Evolutionary conservation across 306 rosid genomes (phyloP).

Genomic region (Potentilla sterilis): DNA sequence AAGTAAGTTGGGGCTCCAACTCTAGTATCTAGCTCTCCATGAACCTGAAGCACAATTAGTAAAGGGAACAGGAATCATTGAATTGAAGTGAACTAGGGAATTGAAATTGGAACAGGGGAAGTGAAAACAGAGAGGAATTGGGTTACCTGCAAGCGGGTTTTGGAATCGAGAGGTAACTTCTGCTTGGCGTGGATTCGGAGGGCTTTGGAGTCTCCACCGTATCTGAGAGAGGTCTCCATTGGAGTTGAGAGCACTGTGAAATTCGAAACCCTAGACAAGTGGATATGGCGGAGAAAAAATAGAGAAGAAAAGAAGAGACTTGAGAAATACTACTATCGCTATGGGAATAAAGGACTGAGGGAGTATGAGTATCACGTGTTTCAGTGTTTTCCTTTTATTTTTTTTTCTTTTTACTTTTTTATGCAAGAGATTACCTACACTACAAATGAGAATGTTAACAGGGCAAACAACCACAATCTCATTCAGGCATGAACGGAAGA

Average conservation of each 20-base stretch:
- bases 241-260: background rate
- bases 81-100: background rate
- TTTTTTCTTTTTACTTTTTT: no score
- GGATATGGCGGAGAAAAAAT: constrained; percentile 16
- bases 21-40: constrained; percentile 78
- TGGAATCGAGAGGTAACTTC: constrained; percentile 58
- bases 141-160: constrained; percentile 64
- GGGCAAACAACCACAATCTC: no score
- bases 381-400: background rate
- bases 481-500: no score
- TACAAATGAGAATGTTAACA: no score
- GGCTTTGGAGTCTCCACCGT: constrained; percentile 59
- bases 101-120: background rate
- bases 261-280: background rate
- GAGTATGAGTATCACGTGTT: background rate
- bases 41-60: constrained; percentile 40
- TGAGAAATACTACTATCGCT: background rate
- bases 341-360: background rate
- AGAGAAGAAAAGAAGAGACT: background rate
- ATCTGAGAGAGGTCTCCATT: constrained; percentile 92
- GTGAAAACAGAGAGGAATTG: background rate
- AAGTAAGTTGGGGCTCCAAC: constrained; percentile 50
- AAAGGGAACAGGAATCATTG: background rate
- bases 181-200: constrained; percentile 73
- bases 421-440: no score